Evolutionary conservation across 129 eudicot genomes (phyloP).

Genomic region (Chrysanthemum seticuspe): DNA sequence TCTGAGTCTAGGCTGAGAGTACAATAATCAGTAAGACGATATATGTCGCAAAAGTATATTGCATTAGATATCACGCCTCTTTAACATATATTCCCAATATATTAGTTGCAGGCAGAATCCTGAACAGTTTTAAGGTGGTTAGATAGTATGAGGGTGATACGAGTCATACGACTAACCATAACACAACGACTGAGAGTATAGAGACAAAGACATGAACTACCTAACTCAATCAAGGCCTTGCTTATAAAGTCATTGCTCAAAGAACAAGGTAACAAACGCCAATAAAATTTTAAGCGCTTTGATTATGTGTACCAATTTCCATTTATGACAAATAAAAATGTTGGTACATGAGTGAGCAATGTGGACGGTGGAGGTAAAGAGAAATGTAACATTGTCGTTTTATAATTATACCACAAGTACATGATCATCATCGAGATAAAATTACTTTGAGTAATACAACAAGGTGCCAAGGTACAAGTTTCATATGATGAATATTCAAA

Average conservation of each 20-base stretch:
- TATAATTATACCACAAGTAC: not conserved
- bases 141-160: not conserved
- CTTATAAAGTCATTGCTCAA: conserved; percentile 9
- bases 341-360: conserved; percentile 1
- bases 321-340: not conserved
- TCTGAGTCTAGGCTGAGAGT: conserved; percentile 85
- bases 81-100: conserved; percentile 12
- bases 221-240: not conserved
- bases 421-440: not conserved
- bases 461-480: conserved; percentile 11
- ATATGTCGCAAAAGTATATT: not conserved
- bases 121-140: not conserved
- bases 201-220: not conserved
- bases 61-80: not conserved
- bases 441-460: conserved; percentile 6
- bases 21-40: conserved; percentile 18
- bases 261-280: not conserved
- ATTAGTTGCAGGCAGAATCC: conserved; percentile 8
- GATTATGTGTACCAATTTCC: not conserved
- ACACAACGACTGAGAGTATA: not conserved
- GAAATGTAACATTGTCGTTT: conserved; percentile 1
- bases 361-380: not conserved
- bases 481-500: conserved; percentile 5
- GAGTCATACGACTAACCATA: conserved; percentile 16
- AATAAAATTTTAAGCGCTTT: not conserved